Evolutionary conservation across 139 green algal species (phyloP).

Genomic region (Eudorina sp.): DNA sequence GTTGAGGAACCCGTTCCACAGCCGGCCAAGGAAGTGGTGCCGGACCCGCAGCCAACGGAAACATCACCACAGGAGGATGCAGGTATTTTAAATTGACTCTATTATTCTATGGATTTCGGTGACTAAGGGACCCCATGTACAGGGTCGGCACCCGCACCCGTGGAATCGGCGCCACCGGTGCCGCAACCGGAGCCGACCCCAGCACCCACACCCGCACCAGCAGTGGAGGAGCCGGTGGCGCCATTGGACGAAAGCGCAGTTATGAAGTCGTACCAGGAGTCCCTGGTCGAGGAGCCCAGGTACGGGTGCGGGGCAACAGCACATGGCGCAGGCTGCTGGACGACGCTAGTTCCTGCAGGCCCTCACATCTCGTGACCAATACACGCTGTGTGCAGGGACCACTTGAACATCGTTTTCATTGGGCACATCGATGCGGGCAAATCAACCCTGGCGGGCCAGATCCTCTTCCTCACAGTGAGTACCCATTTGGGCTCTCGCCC

Average conservation of each 20-base stretch:
- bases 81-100: constrained; percentile 21
- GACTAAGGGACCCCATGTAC: background rate
- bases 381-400: constrained; percentile 72
- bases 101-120: background rate
- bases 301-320: background rate
- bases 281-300: constrained; percentile 76
- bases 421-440: constrained; percentile 99
- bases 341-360: no score
- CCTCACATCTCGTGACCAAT: no score
- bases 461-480: constrained; percentile 92
- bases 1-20: constrained; percentile 72
- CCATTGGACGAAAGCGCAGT: constrained; percentile 68
- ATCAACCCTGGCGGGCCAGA: constrained; percentile 97
- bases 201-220: background rate
- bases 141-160: constrained; percentile 3
- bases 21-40: constrained; percentile 44
- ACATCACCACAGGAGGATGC: constrained; percentile 32
- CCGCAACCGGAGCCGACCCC: constrained; percentile 17
- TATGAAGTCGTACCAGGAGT: constrained; percentile 70
- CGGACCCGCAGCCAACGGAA: constrained; percentile 49
- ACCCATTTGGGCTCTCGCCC: no score
- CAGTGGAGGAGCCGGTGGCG: constrained; percentile 46
- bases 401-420: constrained; percentile 99
- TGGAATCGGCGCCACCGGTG: background rate
- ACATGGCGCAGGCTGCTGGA: no score